Conservation (phyloP, 2,329 filamentous ascomycete species). For the Colletotrichum ledebouriae region DNA sequence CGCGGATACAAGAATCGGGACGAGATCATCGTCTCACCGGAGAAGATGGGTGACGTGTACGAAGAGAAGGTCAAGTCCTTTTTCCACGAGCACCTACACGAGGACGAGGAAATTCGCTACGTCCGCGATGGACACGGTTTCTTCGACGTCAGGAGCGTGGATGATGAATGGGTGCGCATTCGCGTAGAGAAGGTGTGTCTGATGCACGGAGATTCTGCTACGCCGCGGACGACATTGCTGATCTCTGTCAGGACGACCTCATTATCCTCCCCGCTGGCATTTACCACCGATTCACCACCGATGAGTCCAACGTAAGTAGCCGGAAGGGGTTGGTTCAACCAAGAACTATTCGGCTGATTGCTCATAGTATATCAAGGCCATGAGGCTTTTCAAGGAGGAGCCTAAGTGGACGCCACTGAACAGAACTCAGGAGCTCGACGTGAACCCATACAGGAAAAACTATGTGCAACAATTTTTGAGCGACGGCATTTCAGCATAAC, state of each 20-base stretch:
- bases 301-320: constrained; percentile 84
- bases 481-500: constrained; percentile 13
- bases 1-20: constrained; percentile 95
- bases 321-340: background rate
- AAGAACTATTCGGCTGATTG: constrained; percentile 12
- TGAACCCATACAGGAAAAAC: constrained; percentile 81
- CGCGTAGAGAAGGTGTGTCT: constrained; percentile 76
- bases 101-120: constrained; percentile 98
- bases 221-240: background rate
- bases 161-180: constrained; percentile 92
- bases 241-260: constrained; percentile 73
- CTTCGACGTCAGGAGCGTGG: constrained; percentile 89
- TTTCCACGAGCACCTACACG: constrained; percentile 95
- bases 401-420: constrained; percentile 98
- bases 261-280: constrained; percentile 95
- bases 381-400: constrained; percentile 98
- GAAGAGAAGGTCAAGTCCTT: constrained; percentile 95
- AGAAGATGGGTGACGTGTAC: constrained; percentile 87
- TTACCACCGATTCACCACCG: constrained; percentile 97
- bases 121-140: constrained; percentile 90
- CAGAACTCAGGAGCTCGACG: constrained; percentile 80
- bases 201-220: background rate
- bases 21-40: constrained; percentile 88
- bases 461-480: constrained; percentile 71
- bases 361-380: constrained; percentile 88